Evolutionary conservation across 2,329 filamentous ascomycete genomes (phyloP).

Genomic region (Colletotrichum truncatum): DNA sequence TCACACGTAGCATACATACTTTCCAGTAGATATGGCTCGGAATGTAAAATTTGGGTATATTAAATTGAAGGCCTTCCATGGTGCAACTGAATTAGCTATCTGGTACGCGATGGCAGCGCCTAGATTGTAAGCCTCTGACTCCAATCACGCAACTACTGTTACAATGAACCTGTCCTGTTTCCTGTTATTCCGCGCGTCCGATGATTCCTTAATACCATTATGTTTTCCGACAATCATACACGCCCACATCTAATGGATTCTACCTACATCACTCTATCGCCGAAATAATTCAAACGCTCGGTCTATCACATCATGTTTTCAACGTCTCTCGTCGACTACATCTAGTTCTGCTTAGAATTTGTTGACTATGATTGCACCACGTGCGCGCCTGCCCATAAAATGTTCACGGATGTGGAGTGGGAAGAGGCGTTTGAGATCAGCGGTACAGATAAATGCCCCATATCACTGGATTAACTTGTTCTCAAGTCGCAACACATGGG

Average conservation of each 20-base stretch:
- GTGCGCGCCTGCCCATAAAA: conserved; percentile 23
- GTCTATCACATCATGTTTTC: neutral
- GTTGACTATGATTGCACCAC: conserved; percentile 38
- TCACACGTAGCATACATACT: no score
- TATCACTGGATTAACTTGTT: conserved; percentile 37
- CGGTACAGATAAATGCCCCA: conserved; percentile 27
- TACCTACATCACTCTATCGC: neutral
- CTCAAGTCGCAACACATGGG: conserved; percentile 39
- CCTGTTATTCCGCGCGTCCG: no score
- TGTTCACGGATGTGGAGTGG: neutral
- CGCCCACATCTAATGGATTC: neutral
- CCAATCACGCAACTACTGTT: neutral
- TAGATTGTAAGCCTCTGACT: neutral
- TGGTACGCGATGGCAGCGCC: no score
- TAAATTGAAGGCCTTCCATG: no score
- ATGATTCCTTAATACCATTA: no score
- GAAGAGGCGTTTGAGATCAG: conserved; percentile 16
- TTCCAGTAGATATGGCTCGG: no score
- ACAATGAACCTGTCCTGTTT: neutral
- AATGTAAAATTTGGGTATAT: no score
- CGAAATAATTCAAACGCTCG: neutral
- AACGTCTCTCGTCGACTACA: conserved; percentile 35
- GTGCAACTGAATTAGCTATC: no score
- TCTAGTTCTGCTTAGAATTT: conserved; percentile 42
- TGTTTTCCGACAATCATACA: no score